Percentiles rank a stretch among this genome's conserved stretches.
Evolutionary conservation across 345 rosid genomes (phyloP).

Genomic region (Pseudoturritis turrita): DNA sequence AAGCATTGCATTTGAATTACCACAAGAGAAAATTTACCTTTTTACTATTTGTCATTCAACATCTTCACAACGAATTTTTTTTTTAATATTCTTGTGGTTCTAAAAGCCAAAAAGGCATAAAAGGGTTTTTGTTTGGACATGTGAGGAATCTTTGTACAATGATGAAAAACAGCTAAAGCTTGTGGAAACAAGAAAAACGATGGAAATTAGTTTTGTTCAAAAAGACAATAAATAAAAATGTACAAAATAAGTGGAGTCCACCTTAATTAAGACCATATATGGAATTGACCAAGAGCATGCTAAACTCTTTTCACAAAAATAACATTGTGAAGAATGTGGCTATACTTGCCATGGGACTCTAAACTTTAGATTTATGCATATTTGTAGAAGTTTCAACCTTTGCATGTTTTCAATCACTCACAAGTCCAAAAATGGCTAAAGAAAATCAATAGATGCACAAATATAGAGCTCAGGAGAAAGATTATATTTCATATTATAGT

Average conservation of each 20-base stretch:
- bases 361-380: not conserved
- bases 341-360: not conserved
- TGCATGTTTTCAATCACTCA: not conserved
- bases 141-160: constrained; percentile 23
- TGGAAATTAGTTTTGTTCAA: not conserved
- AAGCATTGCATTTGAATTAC: not conserved
- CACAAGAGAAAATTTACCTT: not conserved
- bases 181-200: constrained; percentile 5
- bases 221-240: constrained; percentile 4
- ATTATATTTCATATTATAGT: constrained; percentile 7
- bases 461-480: not conserved
- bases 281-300: constrained; percentile 7
- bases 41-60: not conserved
- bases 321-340: not conserved
- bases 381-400: not conserved
- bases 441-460: not conserved
- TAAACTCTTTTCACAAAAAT: not conserved
- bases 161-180: constrained; percentile 25
- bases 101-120: not conserved
- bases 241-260: constrained; percentile 4
- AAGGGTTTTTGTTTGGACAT: constrained; percentile 17
- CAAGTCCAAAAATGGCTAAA: not conserved
- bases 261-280: constrained; percentile 3
- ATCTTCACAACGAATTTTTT: not conserved
- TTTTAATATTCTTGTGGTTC: too few species aligned